A percentile compares a stretch with the other conserved stretches of the same genome.
Evolutionary conservation across 2,329 filamentous ascomycete species (phyloP).

Genomic region (Hypomyces perniciosus): DNA sequence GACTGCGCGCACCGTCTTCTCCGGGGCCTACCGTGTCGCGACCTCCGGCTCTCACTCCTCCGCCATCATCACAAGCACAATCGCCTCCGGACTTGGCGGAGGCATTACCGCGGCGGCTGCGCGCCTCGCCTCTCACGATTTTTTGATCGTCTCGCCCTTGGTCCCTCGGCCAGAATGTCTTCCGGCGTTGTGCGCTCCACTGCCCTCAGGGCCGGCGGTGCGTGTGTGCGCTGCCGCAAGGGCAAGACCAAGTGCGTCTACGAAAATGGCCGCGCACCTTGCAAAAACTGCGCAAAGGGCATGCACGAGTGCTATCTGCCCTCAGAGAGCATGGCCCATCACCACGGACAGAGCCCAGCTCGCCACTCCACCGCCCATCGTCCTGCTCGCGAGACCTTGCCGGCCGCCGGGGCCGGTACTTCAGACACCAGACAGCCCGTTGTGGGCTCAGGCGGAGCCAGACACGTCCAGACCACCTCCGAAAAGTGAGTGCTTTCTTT

Average conservation of each 20-base stretch:
- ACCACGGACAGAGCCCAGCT: slow-evolving; percentile 53
- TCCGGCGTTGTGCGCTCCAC: slow-evolving; percentile 49
- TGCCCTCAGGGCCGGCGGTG: slow-evolving; percentile 54
- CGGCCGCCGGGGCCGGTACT: slow-evolving; percentile 44
- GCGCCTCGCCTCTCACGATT: background rate
- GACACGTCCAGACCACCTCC: slow-evolving; percentile 40
- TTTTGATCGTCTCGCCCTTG: background rate
- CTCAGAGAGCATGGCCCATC: slow-evolving; percentile 54
- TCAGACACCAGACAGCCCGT: slow-evolving; percentile 39
- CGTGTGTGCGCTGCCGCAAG: slow-evolving; percentile 58
- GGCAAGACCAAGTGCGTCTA: slow-evolving; percentile 61
- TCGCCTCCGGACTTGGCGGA: background rate
- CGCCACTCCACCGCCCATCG: slow-evolving; percentile 42
- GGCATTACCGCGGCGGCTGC: background rate
- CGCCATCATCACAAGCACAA: slow-evolving; percentile 4
- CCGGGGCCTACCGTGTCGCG: slow-evolving; percentile 16
- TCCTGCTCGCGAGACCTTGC: slow-evolving; percentile 48
- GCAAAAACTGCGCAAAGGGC: slow-evolving; percentile 58
- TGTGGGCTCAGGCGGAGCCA: slow-evolving; percentile 38
- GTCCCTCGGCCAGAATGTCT: slow-evolving; percentile 31
- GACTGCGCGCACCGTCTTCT: slow-evolving; percentile 8
- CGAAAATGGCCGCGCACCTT: slow-evolving; percentile 56
- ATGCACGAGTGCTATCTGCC: slow-evolving; percentile 59
- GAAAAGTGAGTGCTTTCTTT: slow-evolving; percentile 48
- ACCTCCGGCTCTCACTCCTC: slow-evolving; percentile 12